A percentile compares a stretch with the other conserved stretches of the same genome.
These are phyloP conservation scores for Pulveroboletus sp. DNA, from an alignment of 768 basidiomycete species.

Conservation along the genomic window DNA sequence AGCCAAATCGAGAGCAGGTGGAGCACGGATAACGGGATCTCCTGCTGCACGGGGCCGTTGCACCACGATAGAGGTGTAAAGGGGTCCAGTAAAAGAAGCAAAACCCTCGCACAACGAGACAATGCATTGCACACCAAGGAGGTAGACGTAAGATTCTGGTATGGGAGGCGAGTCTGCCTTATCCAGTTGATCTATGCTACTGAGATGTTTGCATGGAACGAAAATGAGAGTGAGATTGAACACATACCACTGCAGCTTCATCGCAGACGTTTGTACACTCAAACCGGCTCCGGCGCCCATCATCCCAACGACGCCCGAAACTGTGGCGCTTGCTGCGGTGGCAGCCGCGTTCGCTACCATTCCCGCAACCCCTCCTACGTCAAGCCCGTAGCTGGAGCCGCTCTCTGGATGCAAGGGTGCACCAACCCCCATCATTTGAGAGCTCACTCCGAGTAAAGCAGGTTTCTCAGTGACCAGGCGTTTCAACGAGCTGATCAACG, in stretches of 20 bases:
- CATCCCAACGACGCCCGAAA: slow-evolving; percentile 83
- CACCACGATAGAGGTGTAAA: slow-evolving; percentile 70
- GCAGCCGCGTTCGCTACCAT: slow-evolving; percentile 82
- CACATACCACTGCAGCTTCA: slow-evolving; percentile 88
- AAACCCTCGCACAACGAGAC: slow-evolving; percentile 85
- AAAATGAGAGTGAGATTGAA: not conserved
- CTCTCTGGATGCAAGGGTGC: slow-evolving; percentile 38
- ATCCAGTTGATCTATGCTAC: slow-evolving; percentile 95
- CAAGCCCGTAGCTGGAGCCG: slow-evolving; percentile 46
- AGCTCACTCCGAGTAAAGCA: slow-evolving; percentile 67
- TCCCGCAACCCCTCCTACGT: slow-evolving; percentile 68
- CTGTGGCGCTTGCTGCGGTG: slow-evolving; percentile 75
- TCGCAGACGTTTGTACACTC: slow-evolving; percentile 67
- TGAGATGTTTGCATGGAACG: not conserved
- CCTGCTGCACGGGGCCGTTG: slow-evolving; percentile 62
- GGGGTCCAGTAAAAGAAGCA: slow-evolving; percentile 63
- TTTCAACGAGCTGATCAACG: slow-evolving; percentile 79
- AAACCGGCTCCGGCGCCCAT: slow-evolving; percentile 68
- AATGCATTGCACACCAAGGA: slow-evolving; percentile 86
- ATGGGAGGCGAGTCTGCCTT: slow-evolving; percentile 93
- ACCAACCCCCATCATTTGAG: slow-evolving; percentile 82
- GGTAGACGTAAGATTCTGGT: slow-evolving; percentile 90
- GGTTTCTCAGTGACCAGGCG: slow-evolving; percentile 89
- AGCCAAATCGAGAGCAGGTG: slow-evolving; percentile 64
- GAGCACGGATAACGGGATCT: slow-evolving; percentile 63